Evolutionary conservation across 2,329 filamentous ascomycete genomes (phyloP).

Genomic region (Drechslerella stenobrocha): DNA sequence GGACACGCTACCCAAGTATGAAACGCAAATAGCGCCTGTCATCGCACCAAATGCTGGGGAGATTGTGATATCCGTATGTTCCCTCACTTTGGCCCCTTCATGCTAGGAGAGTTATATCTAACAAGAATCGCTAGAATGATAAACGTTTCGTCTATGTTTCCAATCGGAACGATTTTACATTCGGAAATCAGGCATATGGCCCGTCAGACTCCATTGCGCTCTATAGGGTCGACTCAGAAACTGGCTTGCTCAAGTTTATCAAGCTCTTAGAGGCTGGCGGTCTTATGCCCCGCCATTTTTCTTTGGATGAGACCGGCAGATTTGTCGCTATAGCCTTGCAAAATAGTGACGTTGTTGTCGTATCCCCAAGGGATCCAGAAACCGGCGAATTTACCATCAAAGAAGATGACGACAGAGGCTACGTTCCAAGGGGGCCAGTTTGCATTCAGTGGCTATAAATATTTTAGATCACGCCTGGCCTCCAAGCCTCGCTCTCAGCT

Average conservation of each 20-base stretch:
- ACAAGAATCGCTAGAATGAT: conserved; percentile 59
- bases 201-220: conserved; percentile 68
- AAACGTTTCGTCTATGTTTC: conserved; percentile 68
- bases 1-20: conserved; percentile 58
- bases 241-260: conserved; percentile 63
- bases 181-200: conserved; percentile 54
- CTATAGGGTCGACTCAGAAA: conserved; percentile 62
- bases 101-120: conserved; percentile 10
- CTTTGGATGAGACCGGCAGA: conserved; percentile 66
- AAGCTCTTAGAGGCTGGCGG: conserved; percentile 68
- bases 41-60: conserved; percentile 61
- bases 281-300: conserved; percentile 68
- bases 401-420: conserved; percentile 9
- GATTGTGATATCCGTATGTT: conserved; percentile 63
- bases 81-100: not conserved
- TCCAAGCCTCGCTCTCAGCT: not conserved
- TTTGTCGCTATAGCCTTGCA: conserved; percentile 70
- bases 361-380: conserved; percentile 64
- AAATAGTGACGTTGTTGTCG: conserved; percentile 63
- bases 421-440: conserved; percentile 13
- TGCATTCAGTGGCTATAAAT: conserved; percentile 34
- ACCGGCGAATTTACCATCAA: conserved; percentile 62
- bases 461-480: not conserved
- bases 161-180: conserved; percentile 66
- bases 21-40: not conserved